Conservation (phyloP, 768 basidiomycete genomes). For the Leucocoprinus birnbaumii region DNA sequence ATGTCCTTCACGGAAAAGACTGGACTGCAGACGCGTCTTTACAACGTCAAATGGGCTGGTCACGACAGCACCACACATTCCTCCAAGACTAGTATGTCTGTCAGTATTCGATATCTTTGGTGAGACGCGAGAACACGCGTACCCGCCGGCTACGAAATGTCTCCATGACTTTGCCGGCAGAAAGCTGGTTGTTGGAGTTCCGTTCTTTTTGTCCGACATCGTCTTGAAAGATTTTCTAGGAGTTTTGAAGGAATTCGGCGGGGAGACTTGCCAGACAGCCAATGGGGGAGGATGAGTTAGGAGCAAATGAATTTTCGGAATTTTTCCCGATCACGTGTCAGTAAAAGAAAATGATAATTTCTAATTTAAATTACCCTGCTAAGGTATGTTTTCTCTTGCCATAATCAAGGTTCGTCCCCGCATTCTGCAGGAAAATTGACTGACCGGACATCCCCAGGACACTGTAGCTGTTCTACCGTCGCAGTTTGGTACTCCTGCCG, state of each 20-base stretch:
- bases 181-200: slow-evolving; percentile 10
- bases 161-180: slow-evolving; percentile 68
- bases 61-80: slow-evolving; percentile 96
- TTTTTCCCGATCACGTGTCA: slow-evolving; percentile 12
- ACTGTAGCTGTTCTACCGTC: slow-evolving; percentile 86
- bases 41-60: slow-evolving; percentile 98
- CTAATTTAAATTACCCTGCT: neutral
- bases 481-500: slow-evolving; percentile 77
- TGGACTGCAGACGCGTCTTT: slow-evolving; percentile 94
- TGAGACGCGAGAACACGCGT: slow-evolving; percentile 25
- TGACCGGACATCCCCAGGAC: slow-evolving; percentile 53
- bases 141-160: slow-evolving; percentile 89
- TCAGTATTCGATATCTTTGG: neutral
- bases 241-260: neutral
- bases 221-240: neutral
- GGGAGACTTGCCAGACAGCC: neutral
- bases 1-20: slow-evolving; percentile 59
- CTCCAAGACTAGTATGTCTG: slow-evolving; percentile 68
- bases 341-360: slow-evolving; percentile 7
- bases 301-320: neutral
- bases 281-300: neutral
- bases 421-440: neutral
- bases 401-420: slow-evolving; percentile 7
- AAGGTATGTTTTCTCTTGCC: slow-evolving; percentile 7
- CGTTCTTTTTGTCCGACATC: slow-evolving; percentile 1